Evolutionary conservation across 805 yeast species (phyloP).

Genomic region (Hanseniaspora mollemarum): DNA sequence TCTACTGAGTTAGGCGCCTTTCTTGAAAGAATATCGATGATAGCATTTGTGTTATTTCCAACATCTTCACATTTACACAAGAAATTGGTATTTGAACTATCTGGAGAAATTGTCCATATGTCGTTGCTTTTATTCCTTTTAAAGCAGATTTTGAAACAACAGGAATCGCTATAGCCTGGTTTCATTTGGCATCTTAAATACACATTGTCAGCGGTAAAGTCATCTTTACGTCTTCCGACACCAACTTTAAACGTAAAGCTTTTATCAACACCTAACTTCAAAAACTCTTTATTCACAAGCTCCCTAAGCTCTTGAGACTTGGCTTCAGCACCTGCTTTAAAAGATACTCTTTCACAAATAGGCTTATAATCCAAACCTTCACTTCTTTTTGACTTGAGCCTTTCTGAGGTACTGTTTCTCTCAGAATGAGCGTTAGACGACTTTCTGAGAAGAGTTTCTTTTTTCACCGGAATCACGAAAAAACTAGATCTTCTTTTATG

Average conservation of each 20-base stretch:
- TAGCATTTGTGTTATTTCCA: background rate
- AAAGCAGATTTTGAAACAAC: conserved; percentile 1
- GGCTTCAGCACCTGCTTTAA: background rate
- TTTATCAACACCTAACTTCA: background rate
- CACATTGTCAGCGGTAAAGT: conserved; percentile 3
- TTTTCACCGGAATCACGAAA: background rate
- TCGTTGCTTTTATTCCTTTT: conserved; percentile 5
- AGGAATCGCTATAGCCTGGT: background rate
- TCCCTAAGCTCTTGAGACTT: background rate
- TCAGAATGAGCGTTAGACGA: background rate
- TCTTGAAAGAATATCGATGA: background rate
- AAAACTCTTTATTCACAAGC: background rate
- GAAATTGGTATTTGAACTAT: conserved; percentile 1
- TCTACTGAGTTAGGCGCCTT: background rate
- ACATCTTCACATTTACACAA: conserved; percentile 8
- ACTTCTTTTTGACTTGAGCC: background rate
- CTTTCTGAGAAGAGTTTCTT: background rate
- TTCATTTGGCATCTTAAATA: conserved; percentile 10
- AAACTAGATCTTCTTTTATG: background rate
- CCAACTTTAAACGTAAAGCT: conserved; percentile 8
- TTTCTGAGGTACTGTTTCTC: background rate
- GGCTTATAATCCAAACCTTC: background rate
- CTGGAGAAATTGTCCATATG: conserved; percentile 1
- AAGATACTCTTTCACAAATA: background rate
- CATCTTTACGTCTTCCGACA: background rate